These are phyloP conservation scores for Aureobasidium sp. DNA, from an alignment of 2,329 filamentous ascomycete species.

Conservation along the genomic window DNA sequence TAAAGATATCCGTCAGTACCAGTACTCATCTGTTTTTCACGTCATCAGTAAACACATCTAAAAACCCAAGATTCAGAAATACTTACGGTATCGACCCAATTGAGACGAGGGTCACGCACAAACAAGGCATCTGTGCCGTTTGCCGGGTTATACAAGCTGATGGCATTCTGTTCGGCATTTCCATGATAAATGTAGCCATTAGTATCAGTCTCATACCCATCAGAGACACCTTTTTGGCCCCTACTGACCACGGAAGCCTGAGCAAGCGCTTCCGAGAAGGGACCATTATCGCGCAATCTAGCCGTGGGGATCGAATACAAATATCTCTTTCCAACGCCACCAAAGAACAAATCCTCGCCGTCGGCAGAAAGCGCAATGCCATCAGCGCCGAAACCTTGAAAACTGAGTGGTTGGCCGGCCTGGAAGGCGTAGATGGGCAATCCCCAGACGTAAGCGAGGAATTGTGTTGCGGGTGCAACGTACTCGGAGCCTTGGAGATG, in stretches of 20 bases:
- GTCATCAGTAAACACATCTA: background rate
- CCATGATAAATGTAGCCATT: conserved; percentile 45
- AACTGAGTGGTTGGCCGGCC: conserved; percentile 32
- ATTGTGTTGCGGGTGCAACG: conserved; percentile 39
- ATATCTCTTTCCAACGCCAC: conserved; percentile 38
- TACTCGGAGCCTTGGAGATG: conserved; percentile 39
- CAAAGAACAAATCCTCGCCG: conserved; percentile 42
- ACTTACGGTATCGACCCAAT: conserved; percentile 43
- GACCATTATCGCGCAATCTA: conserved; percentile 34
- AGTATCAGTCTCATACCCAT: conserved; percentile 47
- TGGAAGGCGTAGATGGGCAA: conserved; percentile 39
- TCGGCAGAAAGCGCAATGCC: conserved; percentile 47
- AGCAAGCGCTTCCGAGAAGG: conserved; percentile 38
- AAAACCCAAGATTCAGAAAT: background rate
- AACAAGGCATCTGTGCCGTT: conserved; percentile 40
- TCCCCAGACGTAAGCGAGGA: conserved; percentile 45
- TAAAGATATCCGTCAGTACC: conserved; percentile 45
- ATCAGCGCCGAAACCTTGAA: conserved; percentile 41
- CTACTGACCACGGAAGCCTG: conserved; percentile 37
- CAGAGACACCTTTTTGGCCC: conserved; percentile 45
- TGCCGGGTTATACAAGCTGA: conserved; percentile 40
- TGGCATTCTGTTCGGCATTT: conserved; percentile 45
- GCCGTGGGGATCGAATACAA: conserved; percentile 42
- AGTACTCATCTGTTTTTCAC: conserved; percentile 18
- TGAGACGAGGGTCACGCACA: conserved; percentile 41